These are phyloP conservation scores for Pittosporum tobira DNA, from an alignment of 129 eudicot genomes.

Conservation along the genomic window DNA sequence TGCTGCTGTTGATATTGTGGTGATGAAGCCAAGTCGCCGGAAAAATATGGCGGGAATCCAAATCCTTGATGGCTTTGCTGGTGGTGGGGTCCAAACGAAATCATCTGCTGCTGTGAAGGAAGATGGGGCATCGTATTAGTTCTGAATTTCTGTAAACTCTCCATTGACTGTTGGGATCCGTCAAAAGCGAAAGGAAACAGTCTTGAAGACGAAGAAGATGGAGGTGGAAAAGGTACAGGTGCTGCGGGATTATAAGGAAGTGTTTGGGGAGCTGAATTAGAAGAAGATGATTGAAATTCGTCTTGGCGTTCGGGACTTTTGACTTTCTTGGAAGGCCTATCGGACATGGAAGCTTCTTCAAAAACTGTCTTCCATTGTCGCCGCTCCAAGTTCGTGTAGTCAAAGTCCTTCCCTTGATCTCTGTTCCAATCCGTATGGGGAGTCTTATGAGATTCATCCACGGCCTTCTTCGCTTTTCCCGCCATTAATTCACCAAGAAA, in stretches of 20 bases:
- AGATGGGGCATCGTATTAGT: constrained; percentile 21
- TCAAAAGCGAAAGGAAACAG: constrained; percentile 58
- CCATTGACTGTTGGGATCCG: constrained; percentile 39
- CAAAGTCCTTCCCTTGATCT: constrained; percentile 23
- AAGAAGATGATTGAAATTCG: constrained; percentile 3
- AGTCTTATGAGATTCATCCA: constrained; percentile 18
- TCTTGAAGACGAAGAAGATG: constrained; percentile 33
- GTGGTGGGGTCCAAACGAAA: constrained; percentile 51
- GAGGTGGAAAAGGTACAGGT: constrained; percentile 19
- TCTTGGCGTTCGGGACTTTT: constrained; percentile 52
- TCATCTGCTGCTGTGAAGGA: constrained; percentile 54
- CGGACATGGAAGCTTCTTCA: constrained; percentile 60
- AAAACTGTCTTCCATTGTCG: constrained; percentile 74
- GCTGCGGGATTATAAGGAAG: not conserved
- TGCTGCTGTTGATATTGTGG: constrained; percentile 44
- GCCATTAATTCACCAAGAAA: constrained; percentile 35
- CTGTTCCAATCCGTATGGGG: constrained; percentile 34
- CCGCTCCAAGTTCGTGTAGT: constrained; percentile 19
- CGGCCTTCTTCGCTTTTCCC: constrained; percentile 35
- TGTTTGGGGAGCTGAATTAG: not conserved
- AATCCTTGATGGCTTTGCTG: constrained; percentile 22
- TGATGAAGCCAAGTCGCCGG: constrained; percentile 30
- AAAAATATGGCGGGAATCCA: constrained; percentile 63
- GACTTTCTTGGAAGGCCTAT: constrained; percentile 54
- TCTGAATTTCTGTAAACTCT: constrained; percentile 22